A percentile compares a stretch with the other conserved stretches of the same genome.
Conservation (phyloP, 1,284 basidiomycete genomes). For the Boletus mariae region DNA sequence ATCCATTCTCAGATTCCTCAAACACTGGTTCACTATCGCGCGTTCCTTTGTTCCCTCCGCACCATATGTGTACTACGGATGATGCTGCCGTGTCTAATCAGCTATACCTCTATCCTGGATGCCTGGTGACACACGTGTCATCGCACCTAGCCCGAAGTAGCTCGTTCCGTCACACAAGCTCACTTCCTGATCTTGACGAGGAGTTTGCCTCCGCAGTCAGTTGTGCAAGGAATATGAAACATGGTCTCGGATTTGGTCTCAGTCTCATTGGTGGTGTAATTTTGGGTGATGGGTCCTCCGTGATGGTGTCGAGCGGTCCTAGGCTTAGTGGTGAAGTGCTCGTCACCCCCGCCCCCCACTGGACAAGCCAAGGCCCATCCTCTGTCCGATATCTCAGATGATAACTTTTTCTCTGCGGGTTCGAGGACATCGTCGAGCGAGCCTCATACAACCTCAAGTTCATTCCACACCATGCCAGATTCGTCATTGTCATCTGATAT, state of each 20-base stretch:
- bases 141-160: slow-evolving; percentile 58
- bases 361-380: too few relatives aligned
- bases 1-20: too few relatives aligned
- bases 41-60: slow-evolving; percentile 44
- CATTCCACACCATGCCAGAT: slow-evolving; percentile 31
- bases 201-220: slow-evolving; percentile 10
- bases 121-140: slow-evolving; percentile 58
- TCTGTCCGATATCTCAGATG: too few relatives aligned
- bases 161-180: slow-evolving; percentile 64
- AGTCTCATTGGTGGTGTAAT: slow-evolving; percentile 37
- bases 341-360: too few relatives aligned
- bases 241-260: slow-evolving; percentile 45
- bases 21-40: too few relatives aligned
- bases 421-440: slow-evolving; percentile 25
- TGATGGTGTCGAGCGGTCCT: too few relatives aligned
- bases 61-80: slow-evolving; percentile 62
- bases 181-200: slow-evolving; percentile 36
- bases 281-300: not conserved
- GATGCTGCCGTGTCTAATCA: slow-evolving; percentile 62
- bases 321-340: too few relatives aligned
- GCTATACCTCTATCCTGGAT: slow-evolving; percentile 54
- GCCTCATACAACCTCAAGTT: slow-evolving; percentile 34
- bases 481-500: slow-evolving; percentile 29
- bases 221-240: slow-evolving; percentile 41
- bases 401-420: too few relatives aligned